Percentiles rank a stretch among this genome's conserved stretches.
Conservation (phyloP, 495 filamentous ascomycete species). For the Aspergillus wentii region DNA sequence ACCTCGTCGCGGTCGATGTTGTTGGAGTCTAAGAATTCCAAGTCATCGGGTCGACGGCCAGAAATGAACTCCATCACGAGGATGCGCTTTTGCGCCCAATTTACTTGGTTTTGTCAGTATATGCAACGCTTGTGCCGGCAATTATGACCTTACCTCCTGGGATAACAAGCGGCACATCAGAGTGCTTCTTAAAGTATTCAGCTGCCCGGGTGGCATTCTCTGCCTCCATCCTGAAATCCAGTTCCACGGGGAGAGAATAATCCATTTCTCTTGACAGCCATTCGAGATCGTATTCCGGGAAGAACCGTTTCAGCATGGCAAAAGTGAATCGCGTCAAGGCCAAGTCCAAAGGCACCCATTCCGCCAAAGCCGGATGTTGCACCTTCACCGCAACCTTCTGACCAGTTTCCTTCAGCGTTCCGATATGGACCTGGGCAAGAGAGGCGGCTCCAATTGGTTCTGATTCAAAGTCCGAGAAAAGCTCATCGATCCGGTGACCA, state of each 20-base stretch:
- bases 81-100: slow-evolving; percentile 86
- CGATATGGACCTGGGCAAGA: slow-evolving; percentile 90
- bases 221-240: slow-evolving; percentile 85
- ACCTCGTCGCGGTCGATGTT: slow-evolving; percentile 94
- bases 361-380: slow-evolving; percentile 84
- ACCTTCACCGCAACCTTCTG: slow-evolving; percentile 97
- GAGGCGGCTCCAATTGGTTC: slow-evolving; percentile 87
- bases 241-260: slow-evolving; percentile 78
- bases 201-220: slow-evolving; percentile 75
- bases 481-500: slow-evolving; percentile 68
- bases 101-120: slow-evolving; percentile 45
- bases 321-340: slow-evolving; percentile 86
- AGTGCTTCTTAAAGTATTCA: slow-evolving; percentile 69
- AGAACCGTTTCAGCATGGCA: slow-evolving; percentile 81
- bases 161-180: slow-evolving; percentile 73
- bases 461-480: slow-evolving; percentile 77
- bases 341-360: slow-evolving; percentile 90
- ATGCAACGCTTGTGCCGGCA: no score
- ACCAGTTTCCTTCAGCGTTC: slow-evolving; percentile 77
- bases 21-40: slow-evolving; percentile 78
- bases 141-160: slow-evolving; percentile 52
- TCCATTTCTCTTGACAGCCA: slow-evolving; percentile 96
- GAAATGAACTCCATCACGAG: slow-evolving; percentile 93
- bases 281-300: slow-evolving; percentile 94
- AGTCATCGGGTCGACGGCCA: slow-evolving; percentile 83